A percentile compares a stretch with the other conserved stretches of the same genome.
phyloP scores from a whole-genome alignment of 768 basidiomycete species.

The Boletellus emodensis region DNA sequence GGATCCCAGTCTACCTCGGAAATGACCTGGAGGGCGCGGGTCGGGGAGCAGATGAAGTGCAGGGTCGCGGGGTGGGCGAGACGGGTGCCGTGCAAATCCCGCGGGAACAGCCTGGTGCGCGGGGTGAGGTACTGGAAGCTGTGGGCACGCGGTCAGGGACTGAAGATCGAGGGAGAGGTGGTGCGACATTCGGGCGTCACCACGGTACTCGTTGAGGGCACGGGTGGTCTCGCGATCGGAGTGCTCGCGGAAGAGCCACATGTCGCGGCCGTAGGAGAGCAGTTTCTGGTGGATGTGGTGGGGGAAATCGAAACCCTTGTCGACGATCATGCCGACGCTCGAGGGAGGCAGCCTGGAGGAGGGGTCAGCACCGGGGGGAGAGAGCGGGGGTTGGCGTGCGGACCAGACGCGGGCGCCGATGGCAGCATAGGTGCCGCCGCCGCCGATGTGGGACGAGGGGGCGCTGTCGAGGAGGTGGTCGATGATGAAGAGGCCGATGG shows the following conservation, averaged over 20 bases:
- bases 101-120: slow-evolving; percentile 64
- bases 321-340: slow-evolving; percentile 77
- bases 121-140: slow-evolving; percentile 81
- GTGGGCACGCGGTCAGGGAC: slow-evolving; percentile 10
- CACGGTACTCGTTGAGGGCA: slow-evolving; percentile 69
- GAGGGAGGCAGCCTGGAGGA: slow-evolving; percentile 57
- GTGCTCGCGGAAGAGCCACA: slow-evolving; percentile 76
- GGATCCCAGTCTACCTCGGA: slow-evolving; percentile 70
- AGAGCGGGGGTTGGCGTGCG: not conserved
- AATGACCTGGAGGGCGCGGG: slow-evolving; percentile 62
- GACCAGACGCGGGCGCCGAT: slow-evolving; percentile 84
- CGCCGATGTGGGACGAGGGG: slow-evolving; percentile 60
- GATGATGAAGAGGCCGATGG: slow-evolving; percentile 89
- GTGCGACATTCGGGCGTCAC: slow-evolving; percentile 64
- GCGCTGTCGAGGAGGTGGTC: slow-evolving; percentile 52
- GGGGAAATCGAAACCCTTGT: slow-evolving; percentile 77
- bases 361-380: not conserved
- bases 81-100: slow-evolving; percentile 55
- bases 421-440: slow-evolving; percentile 79
- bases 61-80: slow-evolving; percentile 51
- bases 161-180: slow-evolving; percentile 8
- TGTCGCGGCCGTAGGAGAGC: slow-evolving; percentile 59
- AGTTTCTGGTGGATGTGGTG: slow-evolving; percentile 49
- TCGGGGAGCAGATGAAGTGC: slow-evolving; percentile 85
- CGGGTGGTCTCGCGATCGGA: slow-evolving; percentile 57